Evolutionary conservation across 2,329 filamentous ascomycete species (phyloP).

Genomic region (Pseudopithomyces maydicus): DNA sequence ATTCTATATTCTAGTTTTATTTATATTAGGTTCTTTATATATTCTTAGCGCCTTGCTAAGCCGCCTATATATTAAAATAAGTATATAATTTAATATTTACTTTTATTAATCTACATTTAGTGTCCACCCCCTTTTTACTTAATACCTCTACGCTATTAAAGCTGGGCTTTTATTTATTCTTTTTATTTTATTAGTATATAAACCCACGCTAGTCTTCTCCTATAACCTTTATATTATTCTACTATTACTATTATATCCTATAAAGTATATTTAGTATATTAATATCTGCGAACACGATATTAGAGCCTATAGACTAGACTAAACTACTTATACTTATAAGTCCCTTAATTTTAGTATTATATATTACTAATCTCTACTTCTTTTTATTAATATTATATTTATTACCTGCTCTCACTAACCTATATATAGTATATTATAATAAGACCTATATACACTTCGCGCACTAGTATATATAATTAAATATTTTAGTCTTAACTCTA

Average conservation of each 20-base stretch:
- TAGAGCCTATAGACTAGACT: conserved; percentile 27
- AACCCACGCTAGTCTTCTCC: conserved; percentile 34
- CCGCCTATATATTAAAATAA: conserved; percentile 39
- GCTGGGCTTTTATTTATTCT: conserved; percentile 38
- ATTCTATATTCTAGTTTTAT: conserved; percentile 36
- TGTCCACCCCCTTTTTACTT: conserved; percentile 30
- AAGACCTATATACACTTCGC: conserved; percentile 34
- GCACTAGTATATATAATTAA: conserved; percentile 29
- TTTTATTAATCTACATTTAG: conserved; percentile 44
- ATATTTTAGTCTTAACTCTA: conserved; percentile 30
- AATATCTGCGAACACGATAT: conserved; percentile 32
- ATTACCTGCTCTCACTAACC: conserved; percentile 31
- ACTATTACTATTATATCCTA: conserved; percentile 37
- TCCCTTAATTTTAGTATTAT: conserved; percentile 26
- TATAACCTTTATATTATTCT: conserved; percentile 34
- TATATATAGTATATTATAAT: conserved; percentile 44
- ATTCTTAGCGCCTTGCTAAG: conserved; percentile 28
- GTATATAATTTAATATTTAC: conserved; percentile 33
- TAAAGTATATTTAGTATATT: conserved; percentile 38
- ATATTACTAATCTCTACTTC: conserved; percentile 28
- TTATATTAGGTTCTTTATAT: conserved; percentile 31
- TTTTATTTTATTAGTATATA: conserved; percentile 26
- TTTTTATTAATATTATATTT: conserved; percentile 18
- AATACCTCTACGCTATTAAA: conserved; percentile 33
- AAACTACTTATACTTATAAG: conserved; percentile 22